Evolutionary conservation across 192 early-diverging fungal species (phyloP).

Genomic region (Coemansia sp.): DNA sequence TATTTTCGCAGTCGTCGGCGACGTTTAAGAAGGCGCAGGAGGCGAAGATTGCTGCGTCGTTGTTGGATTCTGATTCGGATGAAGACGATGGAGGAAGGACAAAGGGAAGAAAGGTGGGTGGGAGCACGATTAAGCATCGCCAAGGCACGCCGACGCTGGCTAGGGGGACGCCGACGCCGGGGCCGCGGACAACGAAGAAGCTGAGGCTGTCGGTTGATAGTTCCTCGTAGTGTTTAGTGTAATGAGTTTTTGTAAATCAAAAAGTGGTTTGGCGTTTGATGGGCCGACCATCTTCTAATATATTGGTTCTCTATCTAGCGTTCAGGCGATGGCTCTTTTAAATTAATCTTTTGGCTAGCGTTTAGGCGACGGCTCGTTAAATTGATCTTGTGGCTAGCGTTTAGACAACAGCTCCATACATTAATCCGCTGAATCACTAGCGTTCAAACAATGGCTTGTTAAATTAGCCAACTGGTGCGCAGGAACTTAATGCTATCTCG

Average conservation of each 20-base stretch:
- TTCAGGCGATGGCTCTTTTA: no score
- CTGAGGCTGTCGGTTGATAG: slow-evolving; percentile 40
- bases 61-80: slow-evolving; percentile 51
- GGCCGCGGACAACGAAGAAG: slow-evolving; percentile 32
- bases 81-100: slow-evolving; percentile 14
- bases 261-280: no score
- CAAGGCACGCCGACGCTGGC: slow-evolving; percentile 27
- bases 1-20: slow-evolving; percentile 78
- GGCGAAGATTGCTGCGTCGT: slow-evolving; percentile 40
- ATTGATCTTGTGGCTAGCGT: no score
- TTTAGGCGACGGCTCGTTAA: no score
- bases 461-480: no score
- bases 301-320: no score
- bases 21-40: slow-evolving; percentile 56
- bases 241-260: neutral
- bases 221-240: neutral
- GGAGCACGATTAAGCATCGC: slow-evolving; percentile 46
- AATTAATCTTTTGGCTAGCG: no score
- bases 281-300: no score
- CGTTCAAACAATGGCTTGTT: no score
- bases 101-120: slow-evolving; percentile 16
- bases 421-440: no score
- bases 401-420: no score
- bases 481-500: neutral
- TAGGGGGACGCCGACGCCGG: slow-evolving; percentile 29